A percentile compares a stretch with the other conserved stretches of the same genome.
phyloP scores from a whole-genome alignment of 164 flowering plant species.

The Magnolia kwangsiensis region DNA sequence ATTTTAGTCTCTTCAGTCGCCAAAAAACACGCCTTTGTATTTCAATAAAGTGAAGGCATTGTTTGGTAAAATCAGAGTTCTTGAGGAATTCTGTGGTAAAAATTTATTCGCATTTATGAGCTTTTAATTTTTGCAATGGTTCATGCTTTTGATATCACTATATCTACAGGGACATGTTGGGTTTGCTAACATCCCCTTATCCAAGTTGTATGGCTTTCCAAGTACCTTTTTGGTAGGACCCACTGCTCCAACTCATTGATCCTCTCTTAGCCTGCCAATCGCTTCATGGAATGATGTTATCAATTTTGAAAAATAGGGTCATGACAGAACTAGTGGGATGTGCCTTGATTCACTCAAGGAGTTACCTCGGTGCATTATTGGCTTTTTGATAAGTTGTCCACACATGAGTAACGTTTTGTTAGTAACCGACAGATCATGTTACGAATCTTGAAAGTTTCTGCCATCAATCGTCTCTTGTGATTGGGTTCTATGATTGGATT shows the following conservation, averaged over 20 bases:
- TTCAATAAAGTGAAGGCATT: neutral
- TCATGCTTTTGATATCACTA: neutral
- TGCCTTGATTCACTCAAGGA: neutral
- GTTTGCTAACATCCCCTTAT: neutral
- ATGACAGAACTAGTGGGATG: neutral
- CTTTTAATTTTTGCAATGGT: no score
- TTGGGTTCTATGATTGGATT: constrained; percentile 4
- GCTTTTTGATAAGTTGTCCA: neutral
- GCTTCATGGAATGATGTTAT: neutral
- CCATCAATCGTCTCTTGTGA: constrained; percentile 6
- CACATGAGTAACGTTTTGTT: neutral
- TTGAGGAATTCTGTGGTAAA: neutral
- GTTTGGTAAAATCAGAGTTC: neutral
- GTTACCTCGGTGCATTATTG: neutral
- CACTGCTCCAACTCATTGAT: neutral
- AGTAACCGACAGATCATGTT: constrained; percentile 3
- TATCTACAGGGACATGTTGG: neutral
- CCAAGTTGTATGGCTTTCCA: neutral
- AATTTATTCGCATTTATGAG: neutral
- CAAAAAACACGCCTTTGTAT: neutral
- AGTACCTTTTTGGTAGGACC: neutral
- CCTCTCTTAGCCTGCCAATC: neutral
- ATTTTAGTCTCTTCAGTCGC: no score
- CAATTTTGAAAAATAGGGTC: neutral
- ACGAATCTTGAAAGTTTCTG: neutral